A percentile compares a stretch with the other conserved stretches of the same genome.
phyloP scores from a whole-genome alignment of 139 green algal genomes.

The Coelastrella sp. region DNA sequence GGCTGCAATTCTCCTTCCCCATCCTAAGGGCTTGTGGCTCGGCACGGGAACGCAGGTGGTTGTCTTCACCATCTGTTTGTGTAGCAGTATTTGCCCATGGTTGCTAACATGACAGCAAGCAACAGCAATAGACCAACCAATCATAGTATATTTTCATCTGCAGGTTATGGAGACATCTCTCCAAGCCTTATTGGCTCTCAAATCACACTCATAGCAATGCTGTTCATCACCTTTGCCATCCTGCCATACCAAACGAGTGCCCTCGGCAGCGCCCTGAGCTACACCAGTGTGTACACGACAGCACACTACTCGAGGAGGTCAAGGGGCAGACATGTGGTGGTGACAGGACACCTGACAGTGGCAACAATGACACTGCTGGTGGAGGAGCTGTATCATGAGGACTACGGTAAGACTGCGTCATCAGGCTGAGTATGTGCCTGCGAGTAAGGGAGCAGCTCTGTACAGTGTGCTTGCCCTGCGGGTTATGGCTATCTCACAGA shows the following conservation, averaged over 20 bases:
- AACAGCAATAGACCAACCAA: background rate
- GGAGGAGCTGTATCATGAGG: constrained; percentile 31
- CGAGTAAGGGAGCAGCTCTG: too few species aligned
- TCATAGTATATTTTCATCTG: background rate
- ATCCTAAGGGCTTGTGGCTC: too few species aligned
- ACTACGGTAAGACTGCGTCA: constrained; percentile 2
- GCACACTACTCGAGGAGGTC: constrained; percentile 2
- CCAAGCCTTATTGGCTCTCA: constrained; percentile 3
- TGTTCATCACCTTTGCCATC: constrained; percentile 36
- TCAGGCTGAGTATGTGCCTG: background rate
- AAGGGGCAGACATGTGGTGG: constrained; percentile 28
- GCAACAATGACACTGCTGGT: background rate
- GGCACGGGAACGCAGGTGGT: too few species aligned
- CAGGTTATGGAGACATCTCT: constrained; percentile 43
- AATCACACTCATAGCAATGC: constrained; percentile 27
- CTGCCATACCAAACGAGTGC: constrained; percentile 34
- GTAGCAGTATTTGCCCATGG: too few species aligned
- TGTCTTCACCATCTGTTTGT: too few species aligned
- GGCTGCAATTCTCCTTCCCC: too few species aligned
- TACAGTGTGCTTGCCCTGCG: too few species aligned
- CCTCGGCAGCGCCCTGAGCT: constrained; percentile 16
- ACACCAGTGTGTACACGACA: constrained; percentile 36
- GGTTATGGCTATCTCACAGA: too few species aligned
- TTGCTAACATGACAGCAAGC: too few species aligned
- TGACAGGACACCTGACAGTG: constrained; percentile 29